Conservation (phyloP, 495 filamentous ascomycete genomes). For the Xylaria bambusicola region DNA sequence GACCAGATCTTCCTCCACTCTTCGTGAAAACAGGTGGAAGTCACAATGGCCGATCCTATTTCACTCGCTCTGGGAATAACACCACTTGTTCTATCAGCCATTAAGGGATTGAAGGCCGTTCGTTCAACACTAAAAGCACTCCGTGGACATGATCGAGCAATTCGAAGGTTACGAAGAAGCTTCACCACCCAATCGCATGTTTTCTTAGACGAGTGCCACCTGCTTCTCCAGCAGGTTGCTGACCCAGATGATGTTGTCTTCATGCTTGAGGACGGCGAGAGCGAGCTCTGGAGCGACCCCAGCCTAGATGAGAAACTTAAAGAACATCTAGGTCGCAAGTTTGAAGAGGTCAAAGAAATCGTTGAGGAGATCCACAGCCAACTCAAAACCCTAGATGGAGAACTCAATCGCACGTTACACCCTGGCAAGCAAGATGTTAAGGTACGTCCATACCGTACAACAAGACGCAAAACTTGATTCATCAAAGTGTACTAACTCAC, state of each 20-base stretch:
- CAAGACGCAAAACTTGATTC: background rate
- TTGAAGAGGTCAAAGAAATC: background rate
- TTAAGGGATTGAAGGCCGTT: background rate
- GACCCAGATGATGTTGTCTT: background rate
- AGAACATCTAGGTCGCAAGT: constrained; percentile 5
- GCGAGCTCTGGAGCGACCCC: background rate
- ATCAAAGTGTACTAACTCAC: background rate
- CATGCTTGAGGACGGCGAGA: constrained; percentile 1
- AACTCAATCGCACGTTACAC: background rate
- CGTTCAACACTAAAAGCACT: background rate
- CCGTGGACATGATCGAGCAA: background rate
- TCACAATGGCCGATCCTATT: constrained; percentile 2
- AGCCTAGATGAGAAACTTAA: background rate
- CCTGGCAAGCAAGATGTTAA: background rate
- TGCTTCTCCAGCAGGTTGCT: constrained; percentile 3
- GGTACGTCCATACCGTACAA: background rate
- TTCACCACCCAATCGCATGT: constrained; percentile 3
- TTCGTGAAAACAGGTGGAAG: background rate
- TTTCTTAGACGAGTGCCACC: constrained; percentile 12
- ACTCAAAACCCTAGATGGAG: background rate
- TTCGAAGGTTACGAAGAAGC: constrained; percentile 2
- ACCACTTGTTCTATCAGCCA: constrained; percentile 1
- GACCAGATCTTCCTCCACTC: background rate
- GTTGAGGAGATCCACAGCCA: constrained; percentile 1
- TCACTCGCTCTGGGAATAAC: constrained; percentile 1